Evolutionary conservation across 2,329 filamentous ascomycete species (phyloP).

Genomic region (Beauveria scarabaeidicola): DNA sequence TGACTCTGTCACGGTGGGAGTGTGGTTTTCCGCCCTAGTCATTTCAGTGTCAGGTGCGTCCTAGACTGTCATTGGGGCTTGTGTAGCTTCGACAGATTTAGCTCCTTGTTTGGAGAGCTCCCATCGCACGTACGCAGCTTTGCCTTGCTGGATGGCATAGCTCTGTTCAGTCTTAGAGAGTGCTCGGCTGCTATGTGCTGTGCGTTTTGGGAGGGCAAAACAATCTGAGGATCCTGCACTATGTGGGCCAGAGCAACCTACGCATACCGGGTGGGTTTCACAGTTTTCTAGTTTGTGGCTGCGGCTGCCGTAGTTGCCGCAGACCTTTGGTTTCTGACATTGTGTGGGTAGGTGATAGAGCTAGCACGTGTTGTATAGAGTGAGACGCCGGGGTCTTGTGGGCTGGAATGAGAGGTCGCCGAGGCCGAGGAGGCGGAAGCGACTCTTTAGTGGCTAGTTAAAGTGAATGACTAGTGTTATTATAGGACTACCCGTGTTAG

Average conservation of each 20-base stretch:
- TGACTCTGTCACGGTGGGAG: neutral
- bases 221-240: neutral
- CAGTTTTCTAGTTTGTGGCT: neutral
- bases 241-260: neutral
- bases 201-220: neutral
- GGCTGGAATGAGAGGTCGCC: neutral
- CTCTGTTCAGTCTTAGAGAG: neutral
- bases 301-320: neutral
- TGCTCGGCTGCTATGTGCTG: neutral
- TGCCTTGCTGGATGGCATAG: neutral
- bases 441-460: neutral
- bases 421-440: neutral
- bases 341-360: neutral
- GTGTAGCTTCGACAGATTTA: neutral
- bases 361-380: neutral
- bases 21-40: neutral
- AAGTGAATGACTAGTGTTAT: neutral
- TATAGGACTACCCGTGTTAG: neutral
- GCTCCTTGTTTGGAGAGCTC: neutral
- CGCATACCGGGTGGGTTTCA: neutral
- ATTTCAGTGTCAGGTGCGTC: neutral
- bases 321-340: neutral
- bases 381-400: neutral
- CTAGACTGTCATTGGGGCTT: neutral
- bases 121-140: constrained; percentile 2